Percentiles rank a stretch among this genome's conserved stretches.
phyloP scores from a whole-genome alignment of 345 rosid genomes.

The Noccaea bulbosa region DNA sequence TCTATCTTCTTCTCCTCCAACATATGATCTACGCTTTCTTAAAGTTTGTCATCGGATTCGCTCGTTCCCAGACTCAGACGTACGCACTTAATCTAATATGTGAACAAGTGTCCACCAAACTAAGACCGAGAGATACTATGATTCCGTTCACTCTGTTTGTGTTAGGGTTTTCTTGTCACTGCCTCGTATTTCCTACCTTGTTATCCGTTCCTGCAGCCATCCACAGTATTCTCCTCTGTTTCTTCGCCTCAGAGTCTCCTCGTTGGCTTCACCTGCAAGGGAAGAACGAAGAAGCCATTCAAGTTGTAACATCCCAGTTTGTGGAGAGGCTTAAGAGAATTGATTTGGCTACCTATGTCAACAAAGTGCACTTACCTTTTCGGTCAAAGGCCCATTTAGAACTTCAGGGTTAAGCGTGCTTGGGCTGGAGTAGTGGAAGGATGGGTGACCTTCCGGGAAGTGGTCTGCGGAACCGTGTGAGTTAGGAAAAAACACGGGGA shows the following conservation, averaged over 20 bases:
- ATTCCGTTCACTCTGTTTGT: constrained; percentile 47
- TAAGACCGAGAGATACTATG: constrained; percentile 48
- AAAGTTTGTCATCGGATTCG: constrained; percentile 49
- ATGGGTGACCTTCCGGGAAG: too few relatives aligned
- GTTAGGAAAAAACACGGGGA: too few relatives aligned
- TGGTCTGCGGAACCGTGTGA: too few relatives aligned
- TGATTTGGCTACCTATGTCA: too few relatives aligned
- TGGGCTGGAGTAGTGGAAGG: too few relatives aligned
- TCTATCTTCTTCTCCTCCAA: constrained; percentile 45
- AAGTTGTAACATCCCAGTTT: too few relatives aligned
- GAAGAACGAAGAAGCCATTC: constrained; percentile 41
- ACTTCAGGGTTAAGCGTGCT: too few relatives aligned
- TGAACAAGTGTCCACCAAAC: constrained; percentile 43
- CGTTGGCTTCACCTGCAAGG: constrained; percentile 53
- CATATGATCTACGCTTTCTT: constrained; percentile 47
- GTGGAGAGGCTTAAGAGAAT: too few relatives aligned
- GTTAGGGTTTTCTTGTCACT: constrained; percentile 49
- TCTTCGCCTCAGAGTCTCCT: constrained; percentile 51
- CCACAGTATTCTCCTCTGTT: constrained; percentile 33
- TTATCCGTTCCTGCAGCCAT: constrained; percentile 41
- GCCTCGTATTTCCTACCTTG: constrained; percentile 39
- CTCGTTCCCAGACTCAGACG: constrained; percentile 47
- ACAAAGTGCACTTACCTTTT: too few relatives aligned
- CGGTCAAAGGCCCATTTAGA: too few relatives aligned
- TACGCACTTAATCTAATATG: constrained; percentile 44